Percentiles rank a stretch among this genome's conserved stretches.
Evolutionary conservation across 2,329 filamentous ascomycete species (phyloP).

Genomic region (Epicoccum sorghinum): DNA sequence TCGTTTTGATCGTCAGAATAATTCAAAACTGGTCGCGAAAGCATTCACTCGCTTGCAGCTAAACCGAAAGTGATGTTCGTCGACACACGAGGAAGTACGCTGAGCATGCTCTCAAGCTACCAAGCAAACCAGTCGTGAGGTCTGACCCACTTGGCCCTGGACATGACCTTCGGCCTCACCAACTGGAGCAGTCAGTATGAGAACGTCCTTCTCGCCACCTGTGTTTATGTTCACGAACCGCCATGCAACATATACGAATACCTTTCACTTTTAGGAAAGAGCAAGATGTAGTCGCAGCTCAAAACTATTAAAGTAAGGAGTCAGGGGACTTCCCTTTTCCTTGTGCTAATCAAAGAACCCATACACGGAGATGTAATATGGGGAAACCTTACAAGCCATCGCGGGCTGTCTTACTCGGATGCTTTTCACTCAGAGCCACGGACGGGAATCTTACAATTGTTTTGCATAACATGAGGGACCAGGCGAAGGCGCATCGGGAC

Average conservation of each 20-base stretch:
- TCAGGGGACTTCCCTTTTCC: too few relatives aligned
- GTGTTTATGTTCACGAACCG: too few relatives aligned
- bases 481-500: too few relatives aligned
- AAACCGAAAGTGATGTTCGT: constrained; percentile 9
- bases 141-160: constrained; percentile 41
- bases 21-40: constrained; percentile 21
- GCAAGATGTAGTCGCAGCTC: neutral
- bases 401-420: too few relatives aligned
- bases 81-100: constrained; percentile 4
- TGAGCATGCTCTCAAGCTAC: constrained; percentile 33
- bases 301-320: too few relatives aligned
- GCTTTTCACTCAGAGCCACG: too few relatives aligned
- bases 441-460: too few relatives aligned
- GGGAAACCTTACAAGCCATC: too few relatives aligned
- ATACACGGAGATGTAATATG: too few relatives aligned
- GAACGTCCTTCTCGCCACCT: constrained; percentile 3
- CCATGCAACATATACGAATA: neutral
- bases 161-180: constrained; percentile 4
- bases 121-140: constrained; percentile 34
- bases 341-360: too few relatives aligned
- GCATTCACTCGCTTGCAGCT: constrained; percentile 11
- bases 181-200: neutral
- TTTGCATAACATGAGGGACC: too few relatives aligned
- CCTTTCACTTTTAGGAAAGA: neutral
- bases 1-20: constrained; percentile 62